Base-by-base conservation (phyloP, 441 rosid genomes). In the Gossypium davidsonii region DNA sequence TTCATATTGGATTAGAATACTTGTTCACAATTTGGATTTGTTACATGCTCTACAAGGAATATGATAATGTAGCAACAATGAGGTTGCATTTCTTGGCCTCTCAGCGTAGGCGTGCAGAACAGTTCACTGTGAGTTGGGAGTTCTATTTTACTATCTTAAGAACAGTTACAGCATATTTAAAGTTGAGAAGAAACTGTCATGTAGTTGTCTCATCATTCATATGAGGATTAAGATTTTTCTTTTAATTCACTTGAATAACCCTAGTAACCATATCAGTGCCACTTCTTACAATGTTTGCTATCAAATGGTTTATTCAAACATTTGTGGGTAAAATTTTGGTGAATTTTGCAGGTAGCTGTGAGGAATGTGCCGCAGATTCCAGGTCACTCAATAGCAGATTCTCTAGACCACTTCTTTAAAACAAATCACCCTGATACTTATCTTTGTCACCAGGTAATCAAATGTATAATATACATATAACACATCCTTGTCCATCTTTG, bases 31-130 rank as follows among this genome's bases (percentile, higher is more conserved):
- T 85, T 15, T 95, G 97, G 97, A 88, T 81, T 37, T 95, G 98
- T 83, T 87, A 77, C 86, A 76, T 95, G 90, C 99, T 95, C 15
- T 95, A 93, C 88, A 88, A 88, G 83, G 98, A 95, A 74, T 95
- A 93, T 78, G 90, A 79, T 67, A 80, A 75, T 76, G 82, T 95
- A 11, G 94, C 98, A 52, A 78, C 80, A 28, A 89, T 95, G 97
- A 89, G 99, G 86, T 78, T 93, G 72, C 87, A 64, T 34, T 95
- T 91, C 83, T 79, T 95, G 89, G 93, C 89, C 79, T 84, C 97
- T 10, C 92, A 95, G 71, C 76, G 77, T 34, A 83, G 98, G 79
- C 86, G 85, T 75, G 89, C 94, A 3, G 97, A 93, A 68, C 99
- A 96, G 82, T 96, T 96, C 79, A 91, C 97, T 3, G 98, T 95